These are phyloP conservation scores for Poteriospumella lacustris DNA, from an alignment of 108 stramenopile species.

Conservation along the genomic window DNA sequence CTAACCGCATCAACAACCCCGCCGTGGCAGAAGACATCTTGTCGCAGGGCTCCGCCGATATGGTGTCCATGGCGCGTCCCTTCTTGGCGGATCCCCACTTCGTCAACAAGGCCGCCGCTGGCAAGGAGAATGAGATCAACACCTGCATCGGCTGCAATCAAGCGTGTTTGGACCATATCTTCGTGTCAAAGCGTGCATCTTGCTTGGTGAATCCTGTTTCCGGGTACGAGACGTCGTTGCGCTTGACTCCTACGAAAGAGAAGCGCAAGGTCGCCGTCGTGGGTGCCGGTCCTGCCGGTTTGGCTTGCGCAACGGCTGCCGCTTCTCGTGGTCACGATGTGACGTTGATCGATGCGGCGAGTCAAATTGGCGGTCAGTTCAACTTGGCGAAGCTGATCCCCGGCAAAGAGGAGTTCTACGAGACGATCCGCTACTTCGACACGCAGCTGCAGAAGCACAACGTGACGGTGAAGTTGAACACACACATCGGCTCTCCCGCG, in stretches of 20 bases:
- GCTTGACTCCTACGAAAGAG: not conserved
- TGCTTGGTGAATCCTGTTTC: conserved; percentile 94
- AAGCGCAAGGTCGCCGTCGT: conserved; percentile 73
- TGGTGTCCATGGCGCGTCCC: conserved; percentile 92
- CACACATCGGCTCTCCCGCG: conserved; percentile 23
- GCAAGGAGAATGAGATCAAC: conserved; percentile 73
- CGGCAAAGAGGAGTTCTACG: conserved; percentile 95
- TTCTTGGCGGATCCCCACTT: conserved; percentile 92
- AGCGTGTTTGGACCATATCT: conserved; percentile 97
- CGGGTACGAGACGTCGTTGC: conserved; percentile 80
- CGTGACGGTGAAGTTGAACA: conserved; percentile 46
- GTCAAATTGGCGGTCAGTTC: conserved; percentile 81
- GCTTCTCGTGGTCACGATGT: conserved; percentile 78
- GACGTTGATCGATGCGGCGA: conserved; percentile 73
- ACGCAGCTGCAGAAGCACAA: conserved; percentile 46
- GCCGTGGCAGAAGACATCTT: conserved; percentile 71
- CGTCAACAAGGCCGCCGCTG: conserved; percentile 72
- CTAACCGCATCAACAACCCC: conserved; percentile 95
- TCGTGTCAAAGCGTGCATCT: conserved; percentile 82
- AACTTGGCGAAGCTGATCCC: conserved; percentile 91
- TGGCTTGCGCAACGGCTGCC: conserved; percentile 75
- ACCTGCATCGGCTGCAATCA: conserved; percentile 99
- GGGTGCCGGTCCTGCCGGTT: conserved; percentile 93
- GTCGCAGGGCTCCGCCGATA: conserved; percentile 66
- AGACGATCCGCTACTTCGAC: conserved; percentile 86